A percentile compares a stretch with the other conserved stretches of the same genome.
Evolutionary conservation across 352 stramenopile genomes (phyloP).

Genomic region (Elongisporangium undulatum): DNA sequence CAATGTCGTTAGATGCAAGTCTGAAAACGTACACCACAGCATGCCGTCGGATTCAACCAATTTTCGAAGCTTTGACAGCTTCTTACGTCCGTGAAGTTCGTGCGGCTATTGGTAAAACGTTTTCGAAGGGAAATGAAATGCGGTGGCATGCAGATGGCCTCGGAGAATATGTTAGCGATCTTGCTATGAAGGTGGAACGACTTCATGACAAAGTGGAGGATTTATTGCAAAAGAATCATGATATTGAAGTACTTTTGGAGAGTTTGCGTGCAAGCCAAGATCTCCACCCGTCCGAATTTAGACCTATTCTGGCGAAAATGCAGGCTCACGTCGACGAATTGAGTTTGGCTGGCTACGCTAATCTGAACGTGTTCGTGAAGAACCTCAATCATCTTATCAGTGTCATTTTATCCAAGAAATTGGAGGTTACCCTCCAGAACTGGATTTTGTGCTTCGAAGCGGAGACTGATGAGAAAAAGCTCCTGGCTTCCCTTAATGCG

Average conservation of each 20-base stretch:
- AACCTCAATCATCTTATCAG: slow-evolving; percentile 89
- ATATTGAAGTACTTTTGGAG: slow-evolving; percentile 91
- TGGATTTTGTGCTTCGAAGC: slow-evolving; percentile 71
- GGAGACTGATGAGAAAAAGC: slow-evolving; percentile 55
- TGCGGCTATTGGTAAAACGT: slow-evolving; percentile 85
- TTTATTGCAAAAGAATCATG: slow-evolving; percentile 89
- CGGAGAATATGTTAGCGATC: slow-evolving; percentile 82
- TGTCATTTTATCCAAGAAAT: slow-evolving; percentile 76
- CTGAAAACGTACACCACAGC: slow-evolving; percentile 92
- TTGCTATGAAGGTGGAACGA: slow-evolving; percentile 91
- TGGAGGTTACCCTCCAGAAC: slow-evolving; percentile 50
- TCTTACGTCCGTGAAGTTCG: slow-evolving; percentile 80
- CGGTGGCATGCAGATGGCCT: slow-evolving; percentile 85
- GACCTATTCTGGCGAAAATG: slow-evolving; percentile 75
- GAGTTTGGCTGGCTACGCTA: slow-evolving; percentile 92
- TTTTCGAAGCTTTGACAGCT: slow-evolving; percentile 75
- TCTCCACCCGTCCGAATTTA: slow-evolving; percentile 42
- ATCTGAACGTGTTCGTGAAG: slow-evolving; percentile 91
- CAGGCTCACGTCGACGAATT: slow-evolving; percentile 94
- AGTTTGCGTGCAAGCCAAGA: slow-evolving; percentile 54
- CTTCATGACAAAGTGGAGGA: slow-evolving; percentile 99
- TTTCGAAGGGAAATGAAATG: slow-evolving; percentile 87
- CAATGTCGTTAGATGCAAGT: slow-evolving; percentile 96
- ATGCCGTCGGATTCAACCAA: slow-evolving; percentile 74
- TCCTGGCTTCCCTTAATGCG: slow-evolving; percentile 38